Base-by-base conservation (phyloP, 257 asterid genomes). In the Verbascum thapsus region DNA sequence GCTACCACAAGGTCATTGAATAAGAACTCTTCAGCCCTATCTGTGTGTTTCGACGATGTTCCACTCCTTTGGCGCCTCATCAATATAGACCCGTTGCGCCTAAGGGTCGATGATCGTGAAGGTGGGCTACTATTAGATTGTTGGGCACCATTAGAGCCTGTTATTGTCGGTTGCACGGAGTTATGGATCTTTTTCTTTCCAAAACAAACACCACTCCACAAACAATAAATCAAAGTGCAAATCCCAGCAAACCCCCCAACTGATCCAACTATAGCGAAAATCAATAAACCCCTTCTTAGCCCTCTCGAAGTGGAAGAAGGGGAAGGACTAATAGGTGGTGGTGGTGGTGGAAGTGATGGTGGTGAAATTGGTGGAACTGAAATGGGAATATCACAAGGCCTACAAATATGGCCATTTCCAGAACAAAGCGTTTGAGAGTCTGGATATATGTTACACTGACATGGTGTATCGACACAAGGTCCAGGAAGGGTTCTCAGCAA, bases 61-160 rank as follows among this genome's bases (percentile, higher is more conserved):
- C 96, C 96, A 60, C 97, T 90, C 74, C 96, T 77, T 65, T 90
- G 96, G 15, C 96, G 83, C 79, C 96, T 69, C 95, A 87, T 83
- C 10, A 90, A 61, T 34, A 80, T 68, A 9, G 97, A 90, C n/a
- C 95, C 95, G 49, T 90, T 95, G 39, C 96, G 81, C 69, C 83
- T 63, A 8, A 90, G 85, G 5, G 97, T 90, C 8, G 92, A 90
- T 2, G 97, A 90, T 38, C 96, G 74, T 1, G 95, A 87, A 6
- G 75, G 72, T 0, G 92, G 96, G 35, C 86, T 67, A 58, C 88
- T 76, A 9, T 56, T 78, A 2, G 90, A 72, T 39, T 70, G 79
- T 11, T 65, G 82, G 0, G 52, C 78, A 3, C 49, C 76, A 47
- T 64, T 75, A 12, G 69, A 3, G 22, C 62, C 77, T 8, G 52